Conservation (phyloP, 2,329 filamentous ascomycete species). For the Podosphaera fusca region DNA sequence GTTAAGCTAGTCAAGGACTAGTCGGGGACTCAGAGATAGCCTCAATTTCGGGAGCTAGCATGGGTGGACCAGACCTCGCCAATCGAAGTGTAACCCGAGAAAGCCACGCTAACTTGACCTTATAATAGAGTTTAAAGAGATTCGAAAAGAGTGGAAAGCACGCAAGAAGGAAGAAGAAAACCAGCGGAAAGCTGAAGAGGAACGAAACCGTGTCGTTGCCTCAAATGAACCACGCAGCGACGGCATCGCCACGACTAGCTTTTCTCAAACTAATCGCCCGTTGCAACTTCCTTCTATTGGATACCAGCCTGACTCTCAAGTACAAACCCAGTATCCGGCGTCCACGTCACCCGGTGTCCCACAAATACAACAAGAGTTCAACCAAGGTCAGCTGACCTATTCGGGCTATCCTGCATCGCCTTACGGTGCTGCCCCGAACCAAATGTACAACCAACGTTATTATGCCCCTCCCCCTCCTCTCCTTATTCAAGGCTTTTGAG, state of each 20-base stretch:
- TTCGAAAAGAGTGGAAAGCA: slow-evolving; percentile 96
- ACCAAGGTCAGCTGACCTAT: slow-evolving; percentile 20
- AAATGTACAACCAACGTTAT: slow-evolving; percentile 37
- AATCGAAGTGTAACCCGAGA: slow-evolving; percentile 11
- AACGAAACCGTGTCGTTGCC: slow-evolving; percentile 44
- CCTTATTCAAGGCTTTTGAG: slow-evolving; percentile 1
- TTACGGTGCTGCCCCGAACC: slow-evolving; percentile 23
- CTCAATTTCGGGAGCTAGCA: slow-evolving; percentile 21
- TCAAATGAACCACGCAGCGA: slow-evolving; percentile 29
- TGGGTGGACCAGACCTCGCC: slow-evolving; percentile 17
- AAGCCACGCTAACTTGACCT: slow-evolving; percentile 11
- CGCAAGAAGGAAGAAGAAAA: slow-evolving; percentile 98
- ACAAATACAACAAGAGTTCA: slow-evolving; percentile 32
- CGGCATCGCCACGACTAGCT: slow-evolving; percentile 24
- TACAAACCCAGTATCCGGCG: slow-evolving; percentile 37
- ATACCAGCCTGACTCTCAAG: slow-evolving; percentile 36
- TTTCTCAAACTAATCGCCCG: slow-evolving; percentile 28
- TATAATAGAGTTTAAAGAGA: slow-evolving; percentile 82
- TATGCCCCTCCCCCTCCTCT: slow-evolving; percentile 10
- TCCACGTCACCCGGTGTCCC: slow-evolving; percentile 29
- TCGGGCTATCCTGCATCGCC: slow-evolving; percentile 34
- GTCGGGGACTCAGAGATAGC: slow-evolving; percentile 21
- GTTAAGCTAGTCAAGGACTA: slow-evolving; percentile 23
- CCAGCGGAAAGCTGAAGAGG: slow-evolving; percentile 71
- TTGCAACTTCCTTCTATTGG: slow-evolving; percentile 54